Conservation (phyloP, 1,284 basidiomycete genomes). For the Puccinia horiana region DNA sequence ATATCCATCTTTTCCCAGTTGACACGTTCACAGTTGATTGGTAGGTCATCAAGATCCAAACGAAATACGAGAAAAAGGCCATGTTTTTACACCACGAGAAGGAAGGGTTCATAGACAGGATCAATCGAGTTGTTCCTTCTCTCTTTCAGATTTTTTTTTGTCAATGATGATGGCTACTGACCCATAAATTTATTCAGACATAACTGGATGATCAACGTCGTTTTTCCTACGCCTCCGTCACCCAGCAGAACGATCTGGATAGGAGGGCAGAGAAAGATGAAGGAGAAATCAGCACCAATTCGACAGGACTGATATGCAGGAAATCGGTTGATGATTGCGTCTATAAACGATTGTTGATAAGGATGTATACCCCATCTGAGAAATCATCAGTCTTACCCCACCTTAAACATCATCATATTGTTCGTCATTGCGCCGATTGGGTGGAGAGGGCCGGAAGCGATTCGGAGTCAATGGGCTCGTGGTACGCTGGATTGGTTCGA, state of each 20-base stretch:
- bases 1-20: slow-evolving; percentile 50
- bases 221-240: slow-evolving; percentile 58
- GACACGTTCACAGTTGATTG: neutral
- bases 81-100: neutral
- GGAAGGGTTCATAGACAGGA: neutral
- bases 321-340: neutral
- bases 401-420: slow-evolving; percentile 49
- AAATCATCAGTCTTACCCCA: slow-evolving; percentile 36
- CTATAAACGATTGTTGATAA: neutral
- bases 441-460: neutral
- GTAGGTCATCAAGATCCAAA: neutral
- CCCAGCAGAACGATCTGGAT: slow-evolving; percentile 56
- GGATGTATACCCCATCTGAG: neutral
- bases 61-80: neutral
- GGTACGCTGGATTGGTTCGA: no score
- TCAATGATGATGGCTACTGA: neutral
- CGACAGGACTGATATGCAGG: neutral
- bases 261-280: neutral
- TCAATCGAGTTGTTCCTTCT: neutral
- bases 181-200: slow-evolving; percentile 51
- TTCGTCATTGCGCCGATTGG: neutral
- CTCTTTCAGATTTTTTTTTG: neutral
- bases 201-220: slow-evolving; percentile 56
- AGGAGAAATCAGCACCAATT: neutral
- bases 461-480: no score